These are phyloP conservation scores for Magnolia sinica DNA, from an alignment of 164 flowering plant species.

Conservation along the genomic window DNA sequence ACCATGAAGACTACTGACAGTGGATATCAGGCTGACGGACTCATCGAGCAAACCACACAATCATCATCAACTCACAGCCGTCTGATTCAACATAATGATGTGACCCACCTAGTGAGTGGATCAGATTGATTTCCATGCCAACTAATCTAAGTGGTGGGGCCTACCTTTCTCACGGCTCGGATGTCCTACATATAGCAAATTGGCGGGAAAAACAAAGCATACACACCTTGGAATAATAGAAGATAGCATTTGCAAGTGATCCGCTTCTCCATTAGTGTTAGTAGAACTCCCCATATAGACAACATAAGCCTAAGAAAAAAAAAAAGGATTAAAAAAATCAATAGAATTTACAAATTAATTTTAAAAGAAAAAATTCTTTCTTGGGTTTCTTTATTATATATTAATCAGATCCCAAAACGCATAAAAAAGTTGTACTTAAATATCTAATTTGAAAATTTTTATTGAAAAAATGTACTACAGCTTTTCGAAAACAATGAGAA, in stretches of 20 bases:
- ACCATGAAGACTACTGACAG: no score
- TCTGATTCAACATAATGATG: no score
- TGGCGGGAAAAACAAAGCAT: neutral
- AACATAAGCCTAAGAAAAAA: conserved; percentile 47
- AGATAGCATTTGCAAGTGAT: conserved; percentile 48
- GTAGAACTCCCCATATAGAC: conserved; percentile 77
- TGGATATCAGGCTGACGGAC: no score
- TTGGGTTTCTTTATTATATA: neutral
- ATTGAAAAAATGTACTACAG: neutral
- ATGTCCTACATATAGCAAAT: neutral
- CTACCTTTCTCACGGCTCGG: neutral
- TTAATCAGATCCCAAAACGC: neutral
- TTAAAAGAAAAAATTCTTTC: neutral
- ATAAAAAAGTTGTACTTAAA: no score
- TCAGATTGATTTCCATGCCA: no score
- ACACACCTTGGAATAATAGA: conserved; percentile 62
- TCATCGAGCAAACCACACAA: no score
- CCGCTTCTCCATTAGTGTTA: conserved; percentile 18
- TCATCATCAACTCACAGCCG: no score
- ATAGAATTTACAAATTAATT: no score
- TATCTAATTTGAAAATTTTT: no score
- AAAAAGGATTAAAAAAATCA: neutral
- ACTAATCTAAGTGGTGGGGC: neutral
- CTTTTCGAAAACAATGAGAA: no score
- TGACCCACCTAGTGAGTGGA: no score